phyloP scores from a whole-genome alignment of 192 early-diverging fungal species.

The Allomyces javanicus region DNA sequence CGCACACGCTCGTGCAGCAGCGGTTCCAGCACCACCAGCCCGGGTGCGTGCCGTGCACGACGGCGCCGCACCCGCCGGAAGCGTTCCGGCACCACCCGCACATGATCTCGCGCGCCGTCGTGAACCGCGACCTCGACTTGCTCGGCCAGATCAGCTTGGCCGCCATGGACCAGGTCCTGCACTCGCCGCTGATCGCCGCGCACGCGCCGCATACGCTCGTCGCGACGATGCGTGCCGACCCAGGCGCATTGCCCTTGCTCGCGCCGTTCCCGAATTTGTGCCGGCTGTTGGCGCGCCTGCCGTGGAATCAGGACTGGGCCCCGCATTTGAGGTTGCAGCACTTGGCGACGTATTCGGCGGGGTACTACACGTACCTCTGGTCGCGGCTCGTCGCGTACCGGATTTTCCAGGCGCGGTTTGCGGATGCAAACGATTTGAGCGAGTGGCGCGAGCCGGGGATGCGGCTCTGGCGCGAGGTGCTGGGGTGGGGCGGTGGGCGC shows the following conservation, averaged over 20 bases:
- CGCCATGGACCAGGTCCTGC: constrained; percentile 75
- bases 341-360: constrained; percentile 73
- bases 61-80: constrained; percentile 28
- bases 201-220: not conserved
- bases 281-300: not conserved
- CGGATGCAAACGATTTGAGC: constrained; percentile 27
- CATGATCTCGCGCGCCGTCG: constrained; percentile 3
- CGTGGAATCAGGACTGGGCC: not conserved
- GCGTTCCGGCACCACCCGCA: not conserved
- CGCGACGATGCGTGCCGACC: not conserved
- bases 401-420: constrained; percentile 55
- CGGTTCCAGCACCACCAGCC: constrained; percentile 48
- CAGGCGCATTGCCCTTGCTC: not conserved
- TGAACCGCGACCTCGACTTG: constrained; percentile 31
- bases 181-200: constrained; percentile 29
- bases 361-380: constrained; percentile 92
- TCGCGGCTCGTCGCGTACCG: constrained; percentile 56
- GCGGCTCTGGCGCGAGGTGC: constrained; percentile 46
- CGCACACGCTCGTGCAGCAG: constrained; percentile 45
- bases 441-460: constrained; percentile 33
- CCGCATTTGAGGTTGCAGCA: not conserved
- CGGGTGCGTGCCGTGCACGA: constrained; percentile 14
- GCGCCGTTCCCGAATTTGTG: constrained; percentile 1
- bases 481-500: constrained; percentile 82
- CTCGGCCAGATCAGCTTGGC: constrained; percentile 83